These are phyloP conservation scores for Diophrys appendiculata DNA, from an alignment of 73 alveolate genomes.

Conservation along the genomic window DNA sequence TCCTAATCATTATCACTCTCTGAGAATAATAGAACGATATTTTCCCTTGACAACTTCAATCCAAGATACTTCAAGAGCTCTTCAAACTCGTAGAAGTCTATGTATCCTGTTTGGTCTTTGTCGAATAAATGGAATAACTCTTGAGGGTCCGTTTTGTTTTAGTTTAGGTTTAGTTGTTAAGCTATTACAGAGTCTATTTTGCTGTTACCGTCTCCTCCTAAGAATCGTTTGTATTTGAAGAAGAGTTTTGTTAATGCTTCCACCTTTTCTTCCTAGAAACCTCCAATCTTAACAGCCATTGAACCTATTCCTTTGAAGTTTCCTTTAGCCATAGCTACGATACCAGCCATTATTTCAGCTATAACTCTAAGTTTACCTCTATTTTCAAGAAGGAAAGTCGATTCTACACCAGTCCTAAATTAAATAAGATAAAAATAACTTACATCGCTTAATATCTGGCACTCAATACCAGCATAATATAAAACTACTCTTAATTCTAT, in stretches of 20 bases:
- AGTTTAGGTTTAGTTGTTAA: not conserved
- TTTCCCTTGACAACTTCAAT: slow-evolving; percentile 9
- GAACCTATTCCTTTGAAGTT: no score
- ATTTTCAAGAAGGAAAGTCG: not conserved
- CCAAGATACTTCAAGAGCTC: slow-evolving; percentile 43
- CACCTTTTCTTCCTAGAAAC: not conserved
- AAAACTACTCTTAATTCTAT: not conserved
- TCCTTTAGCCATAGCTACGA: no score
- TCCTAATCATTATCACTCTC: slow-evolving; percentile 4
- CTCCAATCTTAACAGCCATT: not conserved
- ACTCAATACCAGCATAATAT: not conserved
- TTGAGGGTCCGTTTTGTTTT: no score
- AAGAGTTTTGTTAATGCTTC: not conserved
- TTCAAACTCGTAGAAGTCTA: slow-evolving; percentile 24
- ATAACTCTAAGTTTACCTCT: not conserved
- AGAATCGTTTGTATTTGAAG: slow-evolving; percentile 1
- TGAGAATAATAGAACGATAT: slow-evolving; percentile 12
- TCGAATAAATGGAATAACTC: slow-evolving; percentile 19
- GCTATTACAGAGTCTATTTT: not conserved
- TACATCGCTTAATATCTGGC: not conserved
- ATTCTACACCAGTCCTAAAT: not conserved
- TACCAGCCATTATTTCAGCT: no score
- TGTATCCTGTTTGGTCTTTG: slow-evolving; percentile 32
- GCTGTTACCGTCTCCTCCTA: not conserved
- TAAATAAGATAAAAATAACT: not conserved